These are phyloP conservation scores for Backusella psychrophila DNA, from an alignment of 192 early-diverging fungal species.

Conservation along the genomic window DNA sequence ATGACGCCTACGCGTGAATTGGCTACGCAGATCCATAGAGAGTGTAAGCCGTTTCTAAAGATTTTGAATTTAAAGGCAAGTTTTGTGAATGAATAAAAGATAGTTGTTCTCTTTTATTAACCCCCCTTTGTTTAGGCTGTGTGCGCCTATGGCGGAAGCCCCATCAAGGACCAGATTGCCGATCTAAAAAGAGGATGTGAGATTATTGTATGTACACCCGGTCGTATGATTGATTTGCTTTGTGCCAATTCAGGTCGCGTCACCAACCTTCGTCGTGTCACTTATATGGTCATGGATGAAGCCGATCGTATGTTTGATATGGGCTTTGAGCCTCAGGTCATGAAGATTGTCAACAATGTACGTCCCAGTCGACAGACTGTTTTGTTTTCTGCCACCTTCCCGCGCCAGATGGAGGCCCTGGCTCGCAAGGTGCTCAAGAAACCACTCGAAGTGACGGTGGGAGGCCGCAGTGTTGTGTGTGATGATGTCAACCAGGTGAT, in stretches of 20 bases:
- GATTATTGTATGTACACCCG: slow-evolving; percentile 91
- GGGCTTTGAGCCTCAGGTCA: slow-evolving; percentile 98
- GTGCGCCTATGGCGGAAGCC: slow-evolving; percentile 87
- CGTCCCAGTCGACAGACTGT: slow-evolving; percentile 86
- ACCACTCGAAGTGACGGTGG: slow-evolving; percentile 94
- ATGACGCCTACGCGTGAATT: slow-evolving; percentile 94
- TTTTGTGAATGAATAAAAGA: background rate
- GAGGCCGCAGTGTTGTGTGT: slow-evolving; percentile 87
- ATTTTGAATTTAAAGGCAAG: slow-evolving; percentile 69
- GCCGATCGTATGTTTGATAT: slow-evolving; percentile 98
- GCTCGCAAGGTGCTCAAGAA: slow-evolving; percentile 88
- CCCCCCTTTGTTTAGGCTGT: slow-evolving; percentile 47
- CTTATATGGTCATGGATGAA: slow-evolving; percentile 96
- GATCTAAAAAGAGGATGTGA: slow-evolving; percentile 89
- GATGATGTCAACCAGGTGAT: slow-evolving; percentile 89
- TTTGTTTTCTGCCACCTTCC: slow-evolving; percentile 95
- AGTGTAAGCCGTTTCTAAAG: slow-evolving; percentile 88
- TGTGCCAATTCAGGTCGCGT: slow-evolving; percentile 85
- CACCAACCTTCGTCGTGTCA: slow-evolving; percentile 85
- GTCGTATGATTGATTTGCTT: slow-evolving; percentile 85
- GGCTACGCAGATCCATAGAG: slow-evolving; percentile 90
- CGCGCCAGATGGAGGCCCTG: slow-evolving; percentile 93
- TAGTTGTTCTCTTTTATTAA: too few relatives aligned
- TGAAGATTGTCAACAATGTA: slow-evolving; percentile 92
- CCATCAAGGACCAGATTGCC: slow-evolving; percentile 86